Base-by-base conservation (phyloP, 768 basidiomycete species). In the Boletus rex-veris region DNA sequence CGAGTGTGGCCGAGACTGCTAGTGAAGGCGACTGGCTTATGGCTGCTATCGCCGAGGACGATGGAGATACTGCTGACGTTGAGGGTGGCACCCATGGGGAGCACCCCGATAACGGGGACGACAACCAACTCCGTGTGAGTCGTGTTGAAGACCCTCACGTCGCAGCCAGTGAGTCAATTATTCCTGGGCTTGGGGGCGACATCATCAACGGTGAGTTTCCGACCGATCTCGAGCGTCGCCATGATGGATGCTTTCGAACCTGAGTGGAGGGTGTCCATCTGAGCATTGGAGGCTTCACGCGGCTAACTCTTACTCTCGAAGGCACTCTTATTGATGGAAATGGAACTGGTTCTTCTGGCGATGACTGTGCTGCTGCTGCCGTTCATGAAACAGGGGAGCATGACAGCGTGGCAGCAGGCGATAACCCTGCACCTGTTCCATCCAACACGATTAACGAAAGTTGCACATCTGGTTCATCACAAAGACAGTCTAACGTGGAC, bases 21-120 rank as follows among this genome's bases (percentile, higher is more conserved):
- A 89, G 87, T 70, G 90, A 92, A 69, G 85, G 77, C 49, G 90
- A 92, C 71, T 92, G 90, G 90, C 76, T 91, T 40, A 91, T 92
- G 90, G 90, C 88, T 67, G 89, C 90, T 48, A 92, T 91, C 62
- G 84, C 79, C 52, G 86, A 85, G 67, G 85, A 81, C 61, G 85
- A 84, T 62, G 83, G 75, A 52, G 85, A 82, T 54, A 72, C 74
- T 56, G 71, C 74, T 65, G 75, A 76, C 53, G 82, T 77, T 55
- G 86, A 82, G 67, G 83, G 77, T 59, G 82, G 81, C 54, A 78
- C 72, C 46, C 83, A 79, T 55, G 78, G 62, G 53, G 76, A 74
- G 55, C 72, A 73, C 58, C 71, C 73, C 45, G 65, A 70, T 56
- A 77, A 76, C 44, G 82, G 80, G 54, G 77, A 79, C 53, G 71